Evolutionary conservation across 1,139 yeast species (phyloP).

Genomic region (Pichia sp.): DNA sequence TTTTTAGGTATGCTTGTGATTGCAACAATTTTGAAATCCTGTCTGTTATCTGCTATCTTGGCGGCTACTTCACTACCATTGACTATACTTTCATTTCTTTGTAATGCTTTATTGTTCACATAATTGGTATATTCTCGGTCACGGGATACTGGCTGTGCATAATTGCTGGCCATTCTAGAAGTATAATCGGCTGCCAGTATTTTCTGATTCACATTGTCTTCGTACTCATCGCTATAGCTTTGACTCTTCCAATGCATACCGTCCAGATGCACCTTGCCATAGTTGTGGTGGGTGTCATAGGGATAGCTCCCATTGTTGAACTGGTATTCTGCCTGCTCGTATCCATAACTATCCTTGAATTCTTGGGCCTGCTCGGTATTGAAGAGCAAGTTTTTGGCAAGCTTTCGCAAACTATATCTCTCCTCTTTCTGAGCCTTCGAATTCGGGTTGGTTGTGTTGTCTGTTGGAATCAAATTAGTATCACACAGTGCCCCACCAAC

Average conservation of each 20-base stretch:
- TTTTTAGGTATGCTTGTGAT: conserved; percentile 37
- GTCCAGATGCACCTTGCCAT: background rate
- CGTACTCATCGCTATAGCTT: background rate
- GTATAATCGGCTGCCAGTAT: background rate
- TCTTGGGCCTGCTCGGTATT: conserved; percentile 8
- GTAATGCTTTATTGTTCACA: conserved; percentile 3
- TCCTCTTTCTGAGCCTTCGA: conserved; percentile 19
- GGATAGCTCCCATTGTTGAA: background rate
- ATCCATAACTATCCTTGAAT: background rate
- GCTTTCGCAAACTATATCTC: conserved; percentile 24
- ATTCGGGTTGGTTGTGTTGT: background rate
- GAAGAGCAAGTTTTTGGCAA: conserved; percentile 26
- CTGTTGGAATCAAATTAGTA: background rate
- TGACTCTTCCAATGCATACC: background rate
- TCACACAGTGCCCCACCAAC: conserved; percentile 3
- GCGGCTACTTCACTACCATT: conserved; percentile 1
- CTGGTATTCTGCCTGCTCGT: background rate
- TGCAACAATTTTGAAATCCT: conserved; percentile 27
- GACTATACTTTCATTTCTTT: conserved; percentile 8
- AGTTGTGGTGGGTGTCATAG: background rate
- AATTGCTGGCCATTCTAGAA: background rate
- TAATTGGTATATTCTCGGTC: background rate
- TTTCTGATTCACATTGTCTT: background rate
- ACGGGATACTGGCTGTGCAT: background rate
- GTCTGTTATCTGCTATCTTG: conserved; percentile 12